Evolutionary conservation across 352 stramenopile genomes (phyloP).

Genomic region (Peronosclerospora sorghi): DNA sequence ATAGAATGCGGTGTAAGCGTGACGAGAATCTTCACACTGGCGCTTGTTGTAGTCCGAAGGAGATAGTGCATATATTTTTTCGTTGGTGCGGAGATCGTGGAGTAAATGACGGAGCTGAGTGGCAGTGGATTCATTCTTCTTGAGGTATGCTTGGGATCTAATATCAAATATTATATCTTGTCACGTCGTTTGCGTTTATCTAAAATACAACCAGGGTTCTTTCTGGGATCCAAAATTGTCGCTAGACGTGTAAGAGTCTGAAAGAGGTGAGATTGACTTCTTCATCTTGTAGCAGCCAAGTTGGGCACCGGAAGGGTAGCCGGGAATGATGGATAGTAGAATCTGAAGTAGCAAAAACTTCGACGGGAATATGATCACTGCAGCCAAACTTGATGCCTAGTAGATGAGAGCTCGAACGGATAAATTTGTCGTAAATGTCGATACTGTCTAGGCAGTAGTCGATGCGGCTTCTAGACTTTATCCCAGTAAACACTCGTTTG

Average conservation of each 20-base stretch:
- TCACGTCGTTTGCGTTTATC: slow-evolving; percentile 2
- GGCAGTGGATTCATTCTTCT: background rate
- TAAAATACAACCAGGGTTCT: background rate
- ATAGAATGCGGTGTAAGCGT: too few species aligned
- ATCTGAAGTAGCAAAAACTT: background rate
- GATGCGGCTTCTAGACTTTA: background rate
- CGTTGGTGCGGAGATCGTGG: too few species aligned
- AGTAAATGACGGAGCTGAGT: too few species aligned
- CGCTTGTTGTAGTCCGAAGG: too few species aligned
- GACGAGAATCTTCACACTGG: too few species aligned
- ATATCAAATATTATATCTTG: too few species aligned
- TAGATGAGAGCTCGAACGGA: background rate
- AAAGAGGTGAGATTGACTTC: background rate
- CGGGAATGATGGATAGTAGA: background rate
- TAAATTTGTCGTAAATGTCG: background rate
- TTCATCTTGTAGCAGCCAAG: slow-evolving; percentile 1
- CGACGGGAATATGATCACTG: slow-evolving; percentile 1
- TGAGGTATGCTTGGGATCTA: background rate
- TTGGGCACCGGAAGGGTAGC: background rate
- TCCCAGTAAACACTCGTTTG: background rate
- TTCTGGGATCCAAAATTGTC: background rate
- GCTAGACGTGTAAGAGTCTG: background rate
- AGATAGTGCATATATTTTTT: too few species aligned
- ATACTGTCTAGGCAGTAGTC: slow-evolving; percentile 1
- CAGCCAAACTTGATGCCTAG: background rate